Conservation (phyloP, 805 yeast genomes). For the Zygosaccharomyces bisporus region DNA sequence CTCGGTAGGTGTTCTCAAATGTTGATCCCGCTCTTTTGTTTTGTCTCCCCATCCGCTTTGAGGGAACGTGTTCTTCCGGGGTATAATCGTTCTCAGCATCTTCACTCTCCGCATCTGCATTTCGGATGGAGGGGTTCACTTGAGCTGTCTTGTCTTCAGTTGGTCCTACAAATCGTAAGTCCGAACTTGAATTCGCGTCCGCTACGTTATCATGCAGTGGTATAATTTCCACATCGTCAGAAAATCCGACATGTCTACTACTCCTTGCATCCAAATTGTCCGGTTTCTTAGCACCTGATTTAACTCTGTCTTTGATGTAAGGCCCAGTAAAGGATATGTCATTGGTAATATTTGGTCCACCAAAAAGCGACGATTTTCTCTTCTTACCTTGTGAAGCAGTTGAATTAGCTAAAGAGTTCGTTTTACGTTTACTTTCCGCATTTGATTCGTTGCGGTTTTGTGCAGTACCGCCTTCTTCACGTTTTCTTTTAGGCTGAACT, state of each 20-base stretch:
- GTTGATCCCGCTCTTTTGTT: neutral
- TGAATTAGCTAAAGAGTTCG: neutral
- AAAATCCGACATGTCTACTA: conserved; percentile 22
- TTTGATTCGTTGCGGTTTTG: conserved; percentile 3
- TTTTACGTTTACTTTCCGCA: conserved; percentile 5
- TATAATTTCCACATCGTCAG: conserved; percentile 22
- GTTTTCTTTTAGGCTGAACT: conserved; percentile 7
- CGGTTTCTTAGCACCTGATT: conserved; percentile 9
- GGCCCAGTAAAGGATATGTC: conserved; percentile 9
- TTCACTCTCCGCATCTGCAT: neutral
- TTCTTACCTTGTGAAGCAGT: conserved; percentile 21
- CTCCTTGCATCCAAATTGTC: conserved; percentile 2
- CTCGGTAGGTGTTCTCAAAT: neutral
- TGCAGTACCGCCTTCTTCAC: conserved; percentile 1
- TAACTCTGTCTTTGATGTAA: conserved; percentile 19
- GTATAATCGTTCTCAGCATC: conserved; percentile 19
- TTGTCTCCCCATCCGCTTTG: neutral
- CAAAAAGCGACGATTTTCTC: conserved; percentile 35
- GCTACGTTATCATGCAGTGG: conserved; percentile 4
- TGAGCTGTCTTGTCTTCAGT: neutral
- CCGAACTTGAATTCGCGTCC: neutral
- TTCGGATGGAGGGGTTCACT: conserved; percentile 2
- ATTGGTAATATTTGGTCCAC: conserved; percentile 21
- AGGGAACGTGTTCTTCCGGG: neutral
- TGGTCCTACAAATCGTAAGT: too few species aligned